A percentile compares a stretch with the other conserved stretches of the same genome.
Evolutionary conservation across 805 yeast species (phyloP).

Genomic region (Zygotorulaspora chibaensis): DNA sequence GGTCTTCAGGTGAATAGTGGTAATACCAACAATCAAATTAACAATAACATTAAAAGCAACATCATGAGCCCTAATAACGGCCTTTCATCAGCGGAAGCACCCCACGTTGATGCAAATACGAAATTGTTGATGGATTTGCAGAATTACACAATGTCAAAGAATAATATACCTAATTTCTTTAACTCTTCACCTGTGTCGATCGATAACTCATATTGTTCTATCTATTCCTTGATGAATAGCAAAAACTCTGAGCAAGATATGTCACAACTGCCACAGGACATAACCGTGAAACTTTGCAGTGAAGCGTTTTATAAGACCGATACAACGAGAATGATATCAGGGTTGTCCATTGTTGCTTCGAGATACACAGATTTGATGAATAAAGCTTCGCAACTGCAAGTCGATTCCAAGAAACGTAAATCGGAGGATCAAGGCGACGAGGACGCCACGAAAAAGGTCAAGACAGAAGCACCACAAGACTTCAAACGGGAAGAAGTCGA

Average conservation of each 20-base stretch:
- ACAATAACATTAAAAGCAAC: neutral
- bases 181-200: conserved; percentile 37
- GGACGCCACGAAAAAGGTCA: conserved; percentile 17
- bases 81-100: neutral
- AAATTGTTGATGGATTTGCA: conserved; percentile 22
- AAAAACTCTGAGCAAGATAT: conserved; percentile 68
- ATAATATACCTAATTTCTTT: conserved; percentile 25
- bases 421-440: conserved; percentile 10
- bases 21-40: neutral
- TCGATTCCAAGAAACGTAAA: conserved; percentile 13
- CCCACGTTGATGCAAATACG: conserved; percentile 3
- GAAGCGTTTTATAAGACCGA: conserved; percentile 59
- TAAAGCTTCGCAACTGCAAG: conserved; percentile 18
- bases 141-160: conserved; percentile 29
- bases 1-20: neutral
- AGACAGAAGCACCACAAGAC: conserved; percentile 15
- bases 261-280: conserved; percentile 57
- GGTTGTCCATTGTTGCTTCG: conserved; percentile 62
- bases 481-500: conserved; percentile 30
- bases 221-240: conserved; percentile 63
- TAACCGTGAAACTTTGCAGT: conserved; percentile 60
- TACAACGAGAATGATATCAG: conserved; percentile 52
- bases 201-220: conserved; percentile 50
- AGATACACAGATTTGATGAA: conserved; percentile 52
- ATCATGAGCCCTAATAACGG: neutral